Percentiles rank a stretch among this genome's conserved stretches.
Evolutionary conservation across 169 alveolate genomes (phyloP).

Genomic region (Plasmodium malariae): DNA sequence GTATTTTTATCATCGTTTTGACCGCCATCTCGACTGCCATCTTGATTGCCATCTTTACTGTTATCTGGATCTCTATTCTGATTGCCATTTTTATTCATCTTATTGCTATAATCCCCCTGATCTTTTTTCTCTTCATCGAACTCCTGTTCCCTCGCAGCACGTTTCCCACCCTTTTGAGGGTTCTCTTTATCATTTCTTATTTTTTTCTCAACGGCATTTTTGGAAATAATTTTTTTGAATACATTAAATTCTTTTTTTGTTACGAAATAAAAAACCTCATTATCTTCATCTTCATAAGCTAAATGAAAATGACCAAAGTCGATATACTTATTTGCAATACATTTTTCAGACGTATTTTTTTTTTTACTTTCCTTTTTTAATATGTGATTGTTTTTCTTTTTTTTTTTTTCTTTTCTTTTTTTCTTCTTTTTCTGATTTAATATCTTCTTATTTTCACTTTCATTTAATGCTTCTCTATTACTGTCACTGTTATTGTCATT

Average conservation of each 20-base stretch:
- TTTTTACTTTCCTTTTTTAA: constrained; percentile 10
- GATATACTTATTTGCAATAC: constrained; percentile 34
- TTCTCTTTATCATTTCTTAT: background rate
- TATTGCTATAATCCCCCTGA: background rate
- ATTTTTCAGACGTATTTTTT: background rate
- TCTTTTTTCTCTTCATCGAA: background rate
- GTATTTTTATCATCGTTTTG: background rate
- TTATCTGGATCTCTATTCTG: background rate
- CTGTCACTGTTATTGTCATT: background rate
- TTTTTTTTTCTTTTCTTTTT: background rate
- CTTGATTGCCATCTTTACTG: background rate
- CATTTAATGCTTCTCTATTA: background rate
- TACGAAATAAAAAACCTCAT: constrained; percentile 27
- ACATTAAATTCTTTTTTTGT: constrained; percentile 27
- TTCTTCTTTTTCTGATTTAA: background rate
- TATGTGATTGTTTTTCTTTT: background rate
- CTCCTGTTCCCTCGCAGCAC: background rate
- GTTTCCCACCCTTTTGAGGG: background rate
- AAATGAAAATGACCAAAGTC: constrained; percentile 39
- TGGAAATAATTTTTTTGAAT: constrained; percentile 5
- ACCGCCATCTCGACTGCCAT: background rate
- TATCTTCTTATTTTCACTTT: background rate
- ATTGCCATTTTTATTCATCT: background rate
- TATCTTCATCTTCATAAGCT: constrained; percentile 36
- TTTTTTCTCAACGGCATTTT: background rate